Base-by-base conservation (phyloP, 1,284 basidiomycete species). In the Rhodotorula sp. region DNA sequence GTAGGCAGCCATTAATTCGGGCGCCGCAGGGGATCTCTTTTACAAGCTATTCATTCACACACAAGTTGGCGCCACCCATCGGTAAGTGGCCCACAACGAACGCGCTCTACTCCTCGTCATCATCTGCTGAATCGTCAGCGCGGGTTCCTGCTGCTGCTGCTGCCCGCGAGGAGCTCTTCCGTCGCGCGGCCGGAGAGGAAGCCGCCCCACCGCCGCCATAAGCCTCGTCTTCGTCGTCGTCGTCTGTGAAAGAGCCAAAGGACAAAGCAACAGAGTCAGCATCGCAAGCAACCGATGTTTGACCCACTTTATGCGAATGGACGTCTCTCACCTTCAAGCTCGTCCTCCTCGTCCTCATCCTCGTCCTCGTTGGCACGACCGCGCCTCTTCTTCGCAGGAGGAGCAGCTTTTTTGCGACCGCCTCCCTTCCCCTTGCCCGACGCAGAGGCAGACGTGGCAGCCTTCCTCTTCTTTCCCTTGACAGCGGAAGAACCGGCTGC, bases 311-410 rank as follows among this genome's bases (percentile, higher is more conserved):
- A n/a, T n/a, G n/a, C n/a, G n/a, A n/a, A n/a, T n/a, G n/a, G n/a
- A n/a, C n/a, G n/a, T n/a, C n/a, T n/a, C n/a, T n/a, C n/a, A 34
- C 51, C 74, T 2, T 64, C 69, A 1, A 69, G 67, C 15, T 77
- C 71, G 34, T 74, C 73, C 21, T 75, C 71, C 10, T 72, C 67
- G 29, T 61, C 59, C 54, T 70, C 69, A 7, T 71, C 75, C 20
- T 70, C 69, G 7, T 71, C 75, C 20, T 69, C 72, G 20, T 68
- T 71, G 12, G 68, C 63, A 18, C 64, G 31, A 8, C 49, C 26
- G n/a, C 52, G 62, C 62, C 56, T 63, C 52, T 29, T 56, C 18
- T 31, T 52, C 34, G 34, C 34, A 21, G 51, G 51, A 14, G 51
- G 23, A 21, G 51, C 51, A 7, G 21, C 15, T n/a, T 52, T 52